A percentile compares a stretch with the other conserved stretches of the same genome.
phyloP scores from a whole-genome alignment of 345 rosid species.

The Aethionema arabicum region DNA sequence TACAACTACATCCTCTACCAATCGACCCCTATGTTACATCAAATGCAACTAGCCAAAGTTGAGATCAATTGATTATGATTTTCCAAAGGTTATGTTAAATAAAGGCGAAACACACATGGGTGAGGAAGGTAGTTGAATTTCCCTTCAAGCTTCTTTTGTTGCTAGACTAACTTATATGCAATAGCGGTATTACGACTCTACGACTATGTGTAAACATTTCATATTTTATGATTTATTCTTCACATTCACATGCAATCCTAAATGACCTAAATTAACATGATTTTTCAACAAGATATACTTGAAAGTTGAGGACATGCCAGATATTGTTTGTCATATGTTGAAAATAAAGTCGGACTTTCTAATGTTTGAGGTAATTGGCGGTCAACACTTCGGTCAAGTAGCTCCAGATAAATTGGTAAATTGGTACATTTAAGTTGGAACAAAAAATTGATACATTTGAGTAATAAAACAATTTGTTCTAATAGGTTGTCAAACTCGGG shows the following conservation, averaged over 20 bases:
- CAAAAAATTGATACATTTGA: too few relatives aligned
- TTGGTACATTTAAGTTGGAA: too few relatives aligned
- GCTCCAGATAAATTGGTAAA: too few relatives aligned
- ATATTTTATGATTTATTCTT: neutral
- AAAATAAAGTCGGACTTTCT: neutral
- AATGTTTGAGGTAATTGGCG: neutral
- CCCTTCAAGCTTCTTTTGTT: neutral
- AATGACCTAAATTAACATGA: neutral
- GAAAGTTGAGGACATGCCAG: neutral
- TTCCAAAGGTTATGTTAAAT: too few relatives aligned
- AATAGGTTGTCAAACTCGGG: neutral
- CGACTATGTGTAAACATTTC: neutral
- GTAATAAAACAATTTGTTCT: neutral
- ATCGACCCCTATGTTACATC: neutral
- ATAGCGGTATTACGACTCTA: neutral
- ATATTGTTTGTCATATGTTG: neutral
- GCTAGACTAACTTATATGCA: neutral
- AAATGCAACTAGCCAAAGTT: neutral
- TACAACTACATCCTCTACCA: too few relatives aligned
- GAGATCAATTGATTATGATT: neutral
- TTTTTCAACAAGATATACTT: neutral
- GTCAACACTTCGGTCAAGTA: too few relatives aligned
- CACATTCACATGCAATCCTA: neutral
- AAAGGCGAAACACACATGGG: too few relatives aligned
- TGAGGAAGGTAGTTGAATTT: neutral